Evolutionary conservation across 1,284 basidiomycete genomes (phyloP), one percentile per base, ranked within the genome.

Genomic region (Porodaedalea pini): DNA sequence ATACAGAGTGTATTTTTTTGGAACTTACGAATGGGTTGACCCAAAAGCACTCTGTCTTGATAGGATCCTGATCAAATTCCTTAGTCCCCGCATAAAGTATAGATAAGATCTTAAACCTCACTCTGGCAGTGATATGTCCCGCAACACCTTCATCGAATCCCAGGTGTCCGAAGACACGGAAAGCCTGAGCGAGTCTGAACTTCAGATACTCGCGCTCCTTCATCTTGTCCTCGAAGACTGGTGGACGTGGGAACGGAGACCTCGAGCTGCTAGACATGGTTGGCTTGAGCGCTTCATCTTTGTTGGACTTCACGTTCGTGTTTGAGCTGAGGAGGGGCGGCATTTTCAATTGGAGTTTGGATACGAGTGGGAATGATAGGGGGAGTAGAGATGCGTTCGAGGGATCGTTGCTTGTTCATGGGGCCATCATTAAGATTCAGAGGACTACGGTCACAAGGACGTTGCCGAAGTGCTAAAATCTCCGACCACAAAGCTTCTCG

Each of bases 91-190:
- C n/a, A n/a, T n/a, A 56, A 41, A 45, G 45, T 10, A 29, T 17
- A 50, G 34, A 31, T 23, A 53, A 6, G 21, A 4, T 34, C 11
- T 27, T 27, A 27, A 15, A 17, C 25, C 67, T 39, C 45, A 69
- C 78, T 59, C 82, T 74, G 48, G 84, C 79, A 19, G 84, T 87
- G 61, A 87, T 80, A 67, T 86, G 83, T 0, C 81, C 82, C 4
- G 81, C 78, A n/a, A 79, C 73, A 8, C 83, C 83, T 62, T 86
- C 83, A 54, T 81, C 82, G 63, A 76, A 83, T 2, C 82, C 82
- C 21, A 78, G 67, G 56, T 78, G 73, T 73, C 75, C 75, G 57
- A 79, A 80, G 53, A 81, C 77, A 44, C 80, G 69, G 65, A 78
- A 76, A 0, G 78, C 75, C 66, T 71, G 78, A 45, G 78, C 80